phyloP scores from a whole-genome alignment of 371 early-diverging fungal species.

The Syncephalastrum monosporum region DNA sequence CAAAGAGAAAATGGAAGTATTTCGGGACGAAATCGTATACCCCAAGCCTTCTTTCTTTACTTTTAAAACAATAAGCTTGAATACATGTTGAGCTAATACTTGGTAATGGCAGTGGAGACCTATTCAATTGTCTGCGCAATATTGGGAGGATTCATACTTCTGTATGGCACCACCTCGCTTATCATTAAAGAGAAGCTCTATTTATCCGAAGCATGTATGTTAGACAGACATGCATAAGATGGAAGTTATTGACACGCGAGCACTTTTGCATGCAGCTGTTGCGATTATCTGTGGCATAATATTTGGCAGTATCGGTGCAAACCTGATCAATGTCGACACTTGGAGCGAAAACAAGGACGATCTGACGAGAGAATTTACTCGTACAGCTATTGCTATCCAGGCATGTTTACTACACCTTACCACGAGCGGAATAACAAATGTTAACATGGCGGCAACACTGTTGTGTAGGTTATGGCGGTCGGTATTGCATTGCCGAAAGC shows the following conservation, averaged over 20 bases:
- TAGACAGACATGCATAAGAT: neutral
- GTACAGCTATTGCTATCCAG: conserved; percentile 78
- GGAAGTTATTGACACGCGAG: neutral
- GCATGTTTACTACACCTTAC: conserved; percentile 22
- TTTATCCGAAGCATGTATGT: conserved; percentile 84
- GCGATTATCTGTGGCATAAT: conserved; percentile 85
- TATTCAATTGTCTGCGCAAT: conserved; percentile 36
- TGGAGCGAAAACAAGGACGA: conserved; percentile 39
- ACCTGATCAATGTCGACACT: conserved; percentile 29
- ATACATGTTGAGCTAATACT: neutral
- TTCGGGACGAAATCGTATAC: neutral
- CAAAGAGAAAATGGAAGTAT: conserved; percentile 2
- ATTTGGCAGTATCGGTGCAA: conserved; percentile 69
- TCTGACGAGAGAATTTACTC: conserved; percentile 69
- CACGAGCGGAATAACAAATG: neutral
- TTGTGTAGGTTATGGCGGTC: conserved; percentile 73
- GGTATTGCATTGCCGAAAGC: conserved; percentile 62
- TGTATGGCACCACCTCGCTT: conserved; percentile 83
- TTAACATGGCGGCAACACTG: conserved; percentile 1
- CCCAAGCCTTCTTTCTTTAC: conserved; percentile 2
- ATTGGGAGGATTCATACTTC: conserved; percentile 81
- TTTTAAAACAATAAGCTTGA: conserved; percentile 1
- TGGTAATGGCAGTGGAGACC: conserved; percentile 9
- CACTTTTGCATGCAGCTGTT: conserved; percentile 50
- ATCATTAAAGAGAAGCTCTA: conserved; percentile 87